These are phyloP conservation scores for Proliferodiscus dingleyae DNA, from an alignment of 2,329 filamentous ascomycete genomes.

Conservation along the genomic window DNA sequence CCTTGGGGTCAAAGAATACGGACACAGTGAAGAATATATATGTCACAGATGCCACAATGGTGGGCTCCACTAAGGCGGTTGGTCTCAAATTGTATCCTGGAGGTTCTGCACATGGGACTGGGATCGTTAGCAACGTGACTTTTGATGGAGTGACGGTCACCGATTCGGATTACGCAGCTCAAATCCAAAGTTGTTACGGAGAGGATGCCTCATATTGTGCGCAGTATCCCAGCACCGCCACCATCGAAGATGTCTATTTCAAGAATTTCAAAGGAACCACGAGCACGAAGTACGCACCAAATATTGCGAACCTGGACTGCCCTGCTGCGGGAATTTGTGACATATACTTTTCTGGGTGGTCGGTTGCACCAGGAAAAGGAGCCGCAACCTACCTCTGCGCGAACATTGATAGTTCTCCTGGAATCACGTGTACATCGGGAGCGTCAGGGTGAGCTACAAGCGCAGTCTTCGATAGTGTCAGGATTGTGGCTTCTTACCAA, in stretches of 20 bases:
- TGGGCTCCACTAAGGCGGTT: conserved; percentile 39
- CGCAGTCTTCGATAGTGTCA: too few species aligned
- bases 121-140: conserved; percentile 39
- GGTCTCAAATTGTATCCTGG: conserved; percentile 43
- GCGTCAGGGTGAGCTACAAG: conserved; percentile 30
- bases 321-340: conserved; percentile 35
- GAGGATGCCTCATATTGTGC: conserved; percentile 34
- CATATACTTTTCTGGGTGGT: conserved; percentile 32
- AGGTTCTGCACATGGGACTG: conserved; percentile 33
- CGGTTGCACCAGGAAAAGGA: conserved; percentile 32
- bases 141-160: conserved; percentile 35
- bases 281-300: conserved; percentile 33
- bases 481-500: too few species aligned
- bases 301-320: conserved; percentile 36
- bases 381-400: conserved; percentile 32
- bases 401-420: conserved; percentile 31
- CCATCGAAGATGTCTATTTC: conserved; percentile 34
- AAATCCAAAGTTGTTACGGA: conserved; percentile 42
- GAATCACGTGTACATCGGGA: conserved; percentile 32
- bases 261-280: conserved; percentile 37
- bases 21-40: conserved; percentile 41
- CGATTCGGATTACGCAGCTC: conserved; percentile 39
- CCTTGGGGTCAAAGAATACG: conserved; percentile 36
- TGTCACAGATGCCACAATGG: conserved; percentile 37
- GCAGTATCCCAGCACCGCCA: conserved; percentile 32